A percentile compares a stretch with the other conserved stretches of the same genome.
phyloP scores from a whole-genome alignment of 2,329 filamentous ascomycete species.

The Penicillium sp. region DNA sequence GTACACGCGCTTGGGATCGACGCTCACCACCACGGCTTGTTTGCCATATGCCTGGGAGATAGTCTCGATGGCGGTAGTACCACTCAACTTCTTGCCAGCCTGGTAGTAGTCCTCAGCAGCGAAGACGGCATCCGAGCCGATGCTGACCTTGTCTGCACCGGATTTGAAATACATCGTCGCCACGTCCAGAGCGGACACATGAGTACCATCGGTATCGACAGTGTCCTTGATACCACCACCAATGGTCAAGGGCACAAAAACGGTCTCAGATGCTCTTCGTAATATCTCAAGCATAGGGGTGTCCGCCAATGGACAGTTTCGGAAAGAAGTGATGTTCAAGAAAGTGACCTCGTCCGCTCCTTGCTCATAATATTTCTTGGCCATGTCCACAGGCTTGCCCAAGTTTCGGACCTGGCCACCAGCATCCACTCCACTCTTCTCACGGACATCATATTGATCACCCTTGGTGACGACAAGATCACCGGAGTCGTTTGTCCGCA shows the following conservation, averaged over 20 bases:
- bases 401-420: constrained; percentile 76
- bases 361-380: constrained; percentile 89
- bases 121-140: constrained; percentile 89
- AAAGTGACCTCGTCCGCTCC: constrained; percentile 97
- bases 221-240: constrained; percentile 95
- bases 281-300: constrained; percentile 95
- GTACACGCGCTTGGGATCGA: constrained; percentile 91
- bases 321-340: constrained; percentile 96
- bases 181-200: constrained; percentile 85
- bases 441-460: constrained; percentile 96
- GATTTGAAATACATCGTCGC: constrained; percentile 97
- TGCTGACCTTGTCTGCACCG: constrained; percentile 95
- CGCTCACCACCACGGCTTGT: constrained; percentile 92
- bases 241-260: constrained; percentile 94
- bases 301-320: constrained; percentile 88
- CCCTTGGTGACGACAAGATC: constrained; percentile 98
- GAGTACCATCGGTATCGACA: constrained; percentile 79
- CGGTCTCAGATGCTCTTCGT: constrained; percentile 77
- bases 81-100: constrained; percentile 64
- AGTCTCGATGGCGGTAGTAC: constrained; percentile 88
- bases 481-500: constrained; percentile 87
- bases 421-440: constrained; percentile 64
- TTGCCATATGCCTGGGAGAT: constrained; percentile 92
- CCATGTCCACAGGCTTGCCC: constrained; percentile 95
- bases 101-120: constrained; percentile 90